These are phyloP conservation scores for Syncephalis plumigaleata DNA, from an alignment of 371 early-diverging fungal species.

Conservation along the genomic window DNA sequence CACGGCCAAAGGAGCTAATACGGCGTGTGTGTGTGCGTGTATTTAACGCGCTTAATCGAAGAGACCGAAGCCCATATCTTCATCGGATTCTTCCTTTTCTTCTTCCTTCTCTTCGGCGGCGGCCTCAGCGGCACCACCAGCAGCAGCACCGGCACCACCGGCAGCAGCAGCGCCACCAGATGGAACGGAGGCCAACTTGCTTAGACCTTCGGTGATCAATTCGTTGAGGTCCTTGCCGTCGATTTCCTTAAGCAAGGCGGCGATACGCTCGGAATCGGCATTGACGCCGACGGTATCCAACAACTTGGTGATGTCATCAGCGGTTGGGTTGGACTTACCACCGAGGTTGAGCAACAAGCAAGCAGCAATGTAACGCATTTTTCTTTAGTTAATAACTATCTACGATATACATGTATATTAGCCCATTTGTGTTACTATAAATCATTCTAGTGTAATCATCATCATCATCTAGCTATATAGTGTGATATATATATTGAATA, in stretches of 20 bases:
- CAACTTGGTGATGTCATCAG: conserved; percentile 63
- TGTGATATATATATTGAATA: too few relatives aligned
- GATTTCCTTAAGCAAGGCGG: conserved; percentile 60
- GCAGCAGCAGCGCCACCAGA: conserved; percentile 67
- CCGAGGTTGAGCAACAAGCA: conserved; percentile 89
- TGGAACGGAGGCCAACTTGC: conserved; percentile 89
- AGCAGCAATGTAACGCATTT: conserved; percentile 95
- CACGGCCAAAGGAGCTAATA: too few relatives aligned
- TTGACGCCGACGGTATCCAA: conserved; percentile 88
- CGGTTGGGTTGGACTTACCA: conserved; percentile 73
- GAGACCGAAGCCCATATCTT: conserved; percentile 33
- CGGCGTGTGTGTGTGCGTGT: too few relatives aligned
- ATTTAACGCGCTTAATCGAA: conserved; percentile 41
- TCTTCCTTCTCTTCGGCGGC: conserved; percentile 22
- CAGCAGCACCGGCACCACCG: conserved; percentile 20
- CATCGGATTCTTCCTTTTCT: conserved; percentile 33
- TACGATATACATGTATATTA: too few relatives aligned
- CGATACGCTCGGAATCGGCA: conserved; percentile 61
- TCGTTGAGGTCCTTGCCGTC: conserved; percentile 78
- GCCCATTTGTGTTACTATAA: too few relatives aligned
- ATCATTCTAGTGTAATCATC: too few relatives aligned
- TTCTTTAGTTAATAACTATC: background rate
- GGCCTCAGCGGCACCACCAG: conserved; percentile 15
- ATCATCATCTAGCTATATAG: too few relatives aligned
- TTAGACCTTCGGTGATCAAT: conserved; percentile 61